Base-by-base conservation (phyloP, 306 rosid species). In the Cucurbita maxima region DNA sequence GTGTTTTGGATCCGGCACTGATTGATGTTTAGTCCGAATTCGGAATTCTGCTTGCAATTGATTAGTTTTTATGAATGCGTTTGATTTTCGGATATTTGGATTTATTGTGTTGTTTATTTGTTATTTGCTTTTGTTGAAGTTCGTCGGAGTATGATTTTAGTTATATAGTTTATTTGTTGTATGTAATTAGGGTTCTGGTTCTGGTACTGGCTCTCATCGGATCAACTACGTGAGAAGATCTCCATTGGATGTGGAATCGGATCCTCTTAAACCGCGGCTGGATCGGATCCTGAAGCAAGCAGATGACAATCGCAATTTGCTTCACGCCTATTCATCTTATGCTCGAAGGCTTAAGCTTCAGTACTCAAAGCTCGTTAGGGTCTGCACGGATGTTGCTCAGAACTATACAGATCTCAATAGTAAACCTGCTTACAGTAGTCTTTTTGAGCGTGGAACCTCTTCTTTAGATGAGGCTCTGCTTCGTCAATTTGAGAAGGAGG, bases 241-340 rank as follows among this genome's bases (percentile, higher is more conserved):
- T 8, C 22, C 50, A 20, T 48, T 68, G 12, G 73, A 40, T 7
- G 55, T 15, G 12, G 47, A 20, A 47, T 48, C 56, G 16, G 73
- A 68, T 25, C 73, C 73, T 68, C 73, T 68, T 8, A 68, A 68
- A 11, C 53, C 13, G 55, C 73, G 73, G 36, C 56, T 68, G 73
- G 56, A 68, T 15, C 73, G 44, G 73, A 68, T 68, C 56, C 73
- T 40, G 34, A 68, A 68, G 53, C 73, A 68, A 68, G 73, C 73
- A 12, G 73, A 68, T 7, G 73, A 68, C 10, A 55, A 68, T 45
- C 73, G 73, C n/a, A 16, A 45, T 68, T 25, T 68, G 73, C 53
- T 68, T 44, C 73, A 40, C 40, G 51, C 73, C 9, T 68, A 68
- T 68, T 55, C 40, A 4, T 41, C 73, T 19, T 68, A 68, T 44